Conservation (phyloP, 2,329 filamentous ascomycete genomes). For the Neophaeococcomyces mojaviensis region DNA sequence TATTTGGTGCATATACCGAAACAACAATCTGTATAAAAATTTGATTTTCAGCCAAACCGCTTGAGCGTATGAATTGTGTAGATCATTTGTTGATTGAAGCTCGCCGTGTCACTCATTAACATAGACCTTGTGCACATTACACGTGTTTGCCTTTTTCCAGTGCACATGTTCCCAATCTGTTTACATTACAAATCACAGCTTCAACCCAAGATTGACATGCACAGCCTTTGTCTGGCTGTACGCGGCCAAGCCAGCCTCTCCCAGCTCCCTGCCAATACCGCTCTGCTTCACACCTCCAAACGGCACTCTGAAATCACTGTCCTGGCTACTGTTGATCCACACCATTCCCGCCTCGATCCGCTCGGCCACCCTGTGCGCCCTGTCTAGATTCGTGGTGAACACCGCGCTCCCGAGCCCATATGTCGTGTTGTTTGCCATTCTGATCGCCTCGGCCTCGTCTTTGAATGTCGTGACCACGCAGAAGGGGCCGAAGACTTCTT, state of each 20-base stretch:
- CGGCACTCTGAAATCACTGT: slow-evolving; percentile 34
- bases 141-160: too few relatives aligned
- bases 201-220: slow-evolving; percentile 1
- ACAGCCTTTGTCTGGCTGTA: slow-evolving; percentile 15
- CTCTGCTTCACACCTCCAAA: slow-evolving; percentile 41
- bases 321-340: slow-evolving; percentile 39
- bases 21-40: too few relatives aligned
- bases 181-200: slow-evolving; percentile 4
- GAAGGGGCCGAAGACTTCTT: slow-evolving; percentile 40
- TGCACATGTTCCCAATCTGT: too few relatives aligned
- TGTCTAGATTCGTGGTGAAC: slow-evolving; percentile 36
- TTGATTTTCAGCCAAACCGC: too few relatives aligned
- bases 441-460: slow-evolving; percentile 33
- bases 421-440: slow-evolving; percentile 33
- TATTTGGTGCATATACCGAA: too few relatives aligned
- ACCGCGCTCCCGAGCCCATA: slow-evolving; percentile 38
- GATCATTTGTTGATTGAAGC: too few relatives aligned
- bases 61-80: too few relatives aligned
- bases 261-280: slow-evolving; percentile 44
- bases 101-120: too few relatives aligned
- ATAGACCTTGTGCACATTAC: too few relatives aligned
- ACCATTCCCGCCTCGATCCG: slow-evolving; percentile 41
- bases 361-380: slow-evolving; percentile 34
- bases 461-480: slow-evolving; percentile 35
- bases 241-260: slow-evolving; percentile 34